A percentile compares a stretch with the other conserved stretches of the same genome.
Evolutionary conservation across 306 rosid genomes (phyloP).

Genomic region (Lathyrus aphaca): DNA sequence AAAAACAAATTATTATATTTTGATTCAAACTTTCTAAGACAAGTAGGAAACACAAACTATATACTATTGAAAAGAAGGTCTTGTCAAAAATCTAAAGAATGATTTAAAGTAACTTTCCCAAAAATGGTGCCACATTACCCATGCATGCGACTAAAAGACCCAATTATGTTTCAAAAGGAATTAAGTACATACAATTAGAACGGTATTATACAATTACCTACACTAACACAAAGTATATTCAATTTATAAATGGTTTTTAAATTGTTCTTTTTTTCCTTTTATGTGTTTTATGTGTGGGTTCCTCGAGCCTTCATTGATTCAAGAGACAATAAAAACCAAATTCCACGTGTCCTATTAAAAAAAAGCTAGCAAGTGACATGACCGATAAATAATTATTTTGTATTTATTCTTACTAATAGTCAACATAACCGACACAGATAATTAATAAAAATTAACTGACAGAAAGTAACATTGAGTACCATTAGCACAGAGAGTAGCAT

Average conservation of each 20-base stretch:
- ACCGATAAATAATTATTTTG: too few relatives aligned
- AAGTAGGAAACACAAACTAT: constrained; percentile 17
- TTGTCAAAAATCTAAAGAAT: constrained; percentile 20
- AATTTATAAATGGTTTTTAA: too few relatives aligned
- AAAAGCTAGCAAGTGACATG: constrained; percentile 10
- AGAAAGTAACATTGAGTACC: too few relatives aligned
- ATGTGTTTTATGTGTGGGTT: constrained; percentile 6
- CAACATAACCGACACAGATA: too few relatives aligned
- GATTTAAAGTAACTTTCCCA: constrained; percentile 49
- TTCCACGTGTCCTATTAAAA: constrained; percentile 15
- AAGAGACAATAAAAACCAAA: background rate
- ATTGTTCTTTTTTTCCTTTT: too few relatives aligned
- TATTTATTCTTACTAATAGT: too few relatives aligned
- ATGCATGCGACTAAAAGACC: constrained; percentile 16
- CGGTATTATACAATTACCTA: too few relatives aligned
- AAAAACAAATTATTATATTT: too few relatives aligned
- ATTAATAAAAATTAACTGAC: too few relatives aligned
- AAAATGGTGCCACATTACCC: constrained; percentile 28
- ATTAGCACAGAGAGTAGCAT: too few relatives aligned
- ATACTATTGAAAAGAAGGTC: constrained; percentile 14
- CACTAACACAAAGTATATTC: too few relatives aligned
- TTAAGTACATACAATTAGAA: background rate
- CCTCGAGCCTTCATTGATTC: constrained; percentile 35
- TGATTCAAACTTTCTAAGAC: too few relatives aligned
- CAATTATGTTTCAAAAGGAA: constrained; percentile 11